Conservation (phyloP, 805 yeast genomes). For the Zygoascus biomembranicola region DNA sequence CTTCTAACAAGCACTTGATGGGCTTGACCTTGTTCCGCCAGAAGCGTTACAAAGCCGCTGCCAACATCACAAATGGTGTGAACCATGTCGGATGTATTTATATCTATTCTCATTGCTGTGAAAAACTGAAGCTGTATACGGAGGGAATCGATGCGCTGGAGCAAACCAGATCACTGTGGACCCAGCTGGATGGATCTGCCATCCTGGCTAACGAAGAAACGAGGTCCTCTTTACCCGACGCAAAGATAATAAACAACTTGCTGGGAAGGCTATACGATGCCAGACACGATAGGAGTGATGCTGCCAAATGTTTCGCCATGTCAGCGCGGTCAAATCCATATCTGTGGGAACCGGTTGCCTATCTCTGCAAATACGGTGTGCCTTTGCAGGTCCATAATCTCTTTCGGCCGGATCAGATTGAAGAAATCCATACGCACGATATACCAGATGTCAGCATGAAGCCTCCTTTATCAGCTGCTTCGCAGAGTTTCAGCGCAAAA, state of each 20-base stretch:
- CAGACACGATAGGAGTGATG: conserved; percentile 53
- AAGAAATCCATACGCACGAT: not conserved
- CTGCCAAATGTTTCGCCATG: conserved; percentile 57
- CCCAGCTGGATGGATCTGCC: not conserved
- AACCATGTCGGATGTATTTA: conserved; percentile 69
- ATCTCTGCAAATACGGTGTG: conserved; percentile 64
- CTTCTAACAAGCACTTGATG: conserved; percentile 60
- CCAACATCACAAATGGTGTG: conserved; percentile 40
- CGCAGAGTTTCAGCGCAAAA: not conserved
- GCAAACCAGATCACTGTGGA: conserved; percentile 12
- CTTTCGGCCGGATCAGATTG: conserved; percentile 15
- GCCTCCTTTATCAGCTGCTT: conserved; percentile 5
- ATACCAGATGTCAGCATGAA: not conserved
- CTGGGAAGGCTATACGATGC: conserved; percentile 60
- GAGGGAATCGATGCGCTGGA: conserved; percentile 55
- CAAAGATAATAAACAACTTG: conserved; percentile 58
- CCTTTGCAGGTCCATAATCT: conserved; percentile 46
- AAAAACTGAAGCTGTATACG: conserved; percentile 42
- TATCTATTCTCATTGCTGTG: conserved; percentile 61
- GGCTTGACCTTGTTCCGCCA: conserved; percentile 57
- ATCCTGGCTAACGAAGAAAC: not conserved
- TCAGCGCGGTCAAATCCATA: conserved; percentile 70
- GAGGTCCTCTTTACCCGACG: conserved; percentile 44
- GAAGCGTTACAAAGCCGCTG: conserved; percentile 52
- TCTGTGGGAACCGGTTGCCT: conserved; percentile 80